Base-by-base conservation (phyloP, 257 asterid species). In the Fraxinus pennsylvanica region DNA sequence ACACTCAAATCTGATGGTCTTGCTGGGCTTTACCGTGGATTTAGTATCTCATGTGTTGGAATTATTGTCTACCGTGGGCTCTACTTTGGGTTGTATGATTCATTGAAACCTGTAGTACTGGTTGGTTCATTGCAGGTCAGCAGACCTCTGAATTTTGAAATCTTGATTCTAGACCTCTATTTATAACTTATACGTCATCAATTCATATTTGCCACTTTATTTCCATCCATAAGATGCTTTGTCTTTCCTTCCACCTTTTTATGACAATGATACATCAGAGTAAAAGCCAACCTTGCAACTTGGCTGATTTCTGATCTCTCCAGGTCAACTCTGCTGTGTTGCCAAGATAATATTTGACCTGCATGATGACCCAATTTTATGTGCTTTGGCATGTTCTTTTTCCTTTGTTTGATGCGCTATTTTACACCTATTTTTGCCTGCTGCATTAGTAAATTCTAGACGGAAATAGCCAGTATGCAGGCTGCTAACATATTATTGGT, bases 51-150 rank as follows among this genome's bases (percentile, higher is more conserved):
- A 0, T 75, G 83, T 41, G 63, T 79, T 36, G 81, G 81, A 50
- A 75, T 79, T 39, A 73, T 79, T 65, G 78, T 75, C 17, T 79
- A 79, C 33, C 81, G 86, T 9, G 86, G 83, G 29, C 79, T 79
- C 39, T 82, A 82, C 78, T 82, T 82, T 38, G 86, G 83, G 30
- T 47, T 75, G 17, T 75, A 82, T 54, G 86, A 79, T 72, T 75
- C 86, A 3, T 65, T 82, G 36, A 82, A 82, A 73, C 86, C 86
- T 65, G 79, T 79, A 22, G 78, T 82, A 75, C 81, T 82, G 13
- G 78, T 80, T 71, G 83, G 86, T 67, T 14, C 73, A 5, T 35
- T 82, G 81, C 78, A 82, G 83, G 85, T 78, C 41, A 79, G 78
- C 29, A 17, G 21, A 73, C 33, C 27, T 25, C 19, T 61, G 33